These are phyloP conservation scores for Trametes elegans DNA, from an alignment of 768 basidiomycete species.

Conservation along the genomic window DNA sequence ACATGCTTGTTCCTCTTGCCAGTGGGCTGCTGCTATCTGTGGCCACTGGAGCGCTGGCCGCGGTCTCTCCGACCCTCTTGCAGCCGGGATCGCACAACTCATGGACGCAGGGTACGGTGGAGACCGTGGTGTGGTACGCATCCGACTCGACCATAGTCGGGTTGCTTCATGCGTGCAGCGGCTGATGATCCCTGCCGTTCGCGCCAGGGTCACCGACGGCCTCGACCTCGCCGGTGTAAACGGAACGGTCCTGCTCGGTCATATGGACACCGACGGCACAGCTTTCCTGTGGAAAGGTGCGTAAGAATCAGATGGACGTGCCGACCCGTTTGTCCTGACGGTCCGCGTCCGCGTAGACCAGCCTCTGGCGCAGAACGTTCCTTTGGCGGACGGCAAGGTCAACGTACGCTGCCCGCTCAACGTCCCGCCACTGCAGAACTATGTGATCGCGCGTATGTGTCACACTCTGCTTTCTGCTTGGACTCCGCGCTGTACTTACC, in stretches of 20 bases:
- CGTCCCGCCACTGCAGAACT: not conserved
- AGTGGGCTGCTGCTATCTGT: no score
- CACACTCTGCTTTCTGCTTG: no score
- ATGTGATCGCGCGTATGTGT: not conserved
- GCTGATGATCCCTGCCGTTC: not conserved
- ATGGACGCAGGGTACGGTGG: not conserved
- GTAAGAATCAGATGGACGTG: not conserved
- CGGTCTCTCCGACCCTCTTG: not conserved
- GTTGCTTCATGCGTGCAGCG: no score
- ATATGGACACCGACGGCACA: not conserved
- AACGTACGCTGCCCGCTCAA: constrained; percentile 1
- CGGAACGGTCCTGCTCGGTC: not conserved
- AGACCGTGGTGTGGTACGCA: not conserved
- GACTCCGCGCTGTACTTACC: no score
- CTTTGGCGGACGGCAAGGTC: not conserved
- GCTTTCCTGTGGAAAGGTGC: not conserved
- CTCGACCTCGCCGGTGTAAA: not conserved
- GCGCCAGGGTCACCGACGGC: not conserved
- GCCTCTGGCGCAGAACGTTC: not conserved
- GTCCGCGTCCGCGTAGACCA: not conserved
- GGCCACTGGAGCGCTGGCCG: no score
- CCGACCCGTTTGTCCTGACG: not conserved
- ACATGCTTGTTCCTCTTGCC: no score
- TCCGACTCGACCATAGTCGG: no score
- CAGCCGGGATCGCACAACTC: not conserved